phyloP scores from a whole-genome alignment of 192 early-diverging fungal genomes.

The Backusella morwellensis region DNA sequence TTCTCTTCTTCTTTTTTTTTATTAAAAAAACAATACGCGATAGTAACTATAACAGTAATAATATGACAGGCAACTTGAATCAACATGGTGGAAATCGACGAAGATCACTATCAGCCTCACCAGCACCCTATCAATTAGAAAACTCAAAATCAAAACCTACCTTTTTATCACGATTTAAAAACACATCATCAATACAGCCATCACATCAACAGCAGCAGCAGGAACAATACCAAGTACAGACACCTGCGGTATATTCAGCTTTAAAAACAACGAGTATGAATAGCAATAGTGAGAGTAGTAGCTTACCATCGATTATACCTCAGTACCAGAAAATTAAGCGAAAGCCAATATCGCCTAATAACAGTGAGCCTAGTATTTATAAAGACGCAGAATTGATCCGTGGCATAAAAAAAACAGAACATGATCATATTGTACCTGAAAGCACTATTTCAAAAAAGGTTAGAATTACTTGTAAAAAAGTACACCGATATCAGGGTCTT shows the following conservation, averaged over 20 bases:
- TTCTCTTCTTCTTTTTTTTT: not conserved
- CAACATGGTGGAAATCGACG: not conserved
- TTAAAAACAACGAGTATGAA: not conserved
- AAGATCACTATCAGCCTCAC: slow-evolving; percentile 3
- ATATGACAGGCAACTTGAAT: not conserved
- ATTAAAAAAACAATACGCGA: no score
- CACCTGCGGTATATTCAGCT: not conserved
- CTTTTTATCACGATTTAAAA: slow-evolving; percentile 17
- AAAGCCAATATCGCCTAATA: not conserved
- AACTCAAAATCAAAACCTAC: not conserved
- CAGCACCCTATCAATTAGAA: not conserved
- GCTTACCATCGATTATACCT: not conserved
- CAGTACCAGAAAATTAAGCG: slow-evolving; percentile 10
- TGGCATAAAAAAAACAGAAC: not conserved
- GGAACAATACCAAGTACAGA: not conserved
- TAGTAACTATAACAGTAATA: not conserved
- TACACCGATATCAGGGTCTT: not conserved
- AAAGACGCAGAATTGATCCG: not conserved
- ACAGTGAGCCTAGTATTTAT: not conserved
- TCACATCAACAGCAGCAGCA: not conserved
- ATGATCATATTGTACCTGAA: not conserved
- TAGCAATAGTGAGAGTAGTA: not conserved
- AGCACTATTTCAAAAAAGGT: not conserved
- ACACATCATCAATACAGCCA: not conserved
- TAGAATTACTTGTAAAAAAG: not conserved